phyloP scores from a whole-genome alignment of 1,284 basidiomycete species.

The Filobasidium uniguttulatum region DNA sequence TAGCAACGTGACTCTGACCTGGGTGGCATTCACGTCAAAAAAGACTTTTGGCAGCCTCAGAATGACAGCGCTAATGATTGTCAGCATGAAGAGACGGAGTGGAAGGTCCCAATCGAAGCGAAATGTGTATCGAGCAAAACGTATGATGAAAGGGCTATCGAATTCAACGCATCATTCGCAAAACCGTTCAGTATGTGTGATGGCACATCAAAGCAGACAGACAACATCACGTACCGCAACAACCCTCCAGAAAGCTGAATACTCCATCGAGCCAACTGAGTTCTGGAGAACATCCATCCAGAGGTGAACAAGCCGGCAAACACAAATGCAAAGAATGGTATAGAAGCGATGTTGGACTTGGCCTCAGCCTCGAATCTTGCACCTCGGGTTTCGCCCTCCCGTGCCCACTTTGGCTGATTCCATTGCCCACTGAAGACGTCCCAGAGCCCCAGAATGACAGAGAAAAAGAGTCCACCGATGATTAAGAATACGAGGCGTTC shows the following conservation, averaged over 20 bases:
- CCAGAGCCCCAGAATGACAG: slow-evolving; percentile 5
- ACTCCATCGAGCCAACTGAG: neutral
- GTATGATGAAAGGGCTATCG: slow-evolving; percentile 10
- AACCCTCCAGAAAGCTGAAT: slow-evolving; percentile 10
- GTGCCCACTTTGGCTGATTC: slow-evolving; percentile 9
- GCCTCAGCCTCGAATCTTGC: slow-evolving; percentile 2
- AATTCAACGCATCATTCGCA: neutral
- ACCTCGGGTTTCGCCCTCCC: slow-evolving; percentile 7
- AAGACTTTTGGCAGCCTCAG: slow-evolving; percentile 11
- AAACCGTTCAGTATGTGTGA: neutral
- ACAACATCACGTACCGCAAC: slow-evolving; percentile 1
- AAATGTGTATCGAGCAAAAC: slow-evolving; percentile 5
- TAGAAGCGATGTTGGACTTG: neutral
- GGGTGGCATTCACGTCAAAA: slow-evolving; percentile 14
- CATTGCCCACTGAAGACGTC: slow-evolving; percentile 11
- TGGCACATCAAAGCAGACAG: too few species aligned
- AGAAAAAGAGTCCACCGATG: slow-evolving; percentile 7
- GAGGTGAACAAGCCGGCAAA: slow-evolving; percentile 2
- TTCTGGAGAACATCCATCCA: neutral
- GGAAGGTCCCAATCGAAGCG: slow-evolving; percentile 1
- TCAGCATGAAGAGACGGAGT: slow-evolving; percentile 5
- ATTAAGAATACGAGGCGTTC: slow-evolving; percentile 8
- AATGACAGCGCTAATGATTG: slow-evolving; percentile 6
- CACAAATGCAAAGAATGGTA: slow-evolving; percentile 1
- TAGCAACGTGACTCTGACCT: slow-evolving; percentile 1